These are phyloP conservation scores for Zizania palustris DNA, from an alignment of 202 grass and related monocot species.

Conservation along the genomic window DNA sequence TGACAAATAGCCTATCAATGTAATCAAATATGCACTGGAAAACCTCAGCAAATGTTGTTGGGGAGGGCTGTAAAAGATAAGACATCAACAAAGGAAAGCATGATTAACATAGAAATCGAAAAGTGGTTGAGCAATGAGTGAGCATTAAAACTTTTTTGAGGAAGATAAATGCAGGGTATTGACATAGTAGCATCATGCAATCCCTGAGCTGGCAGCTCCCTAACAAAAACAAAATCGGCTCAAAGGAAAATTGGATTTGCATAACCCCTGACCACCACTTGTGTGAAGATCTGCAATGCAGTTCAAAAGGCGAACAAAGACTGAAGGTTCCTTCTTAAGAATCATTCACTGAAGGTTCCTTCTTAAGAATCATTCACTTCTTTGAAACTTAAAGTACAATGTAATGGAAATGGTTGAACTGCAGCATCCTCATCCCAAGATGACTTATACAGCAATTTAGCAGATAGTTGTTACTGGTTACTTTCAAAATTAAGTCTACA, in stretches of 20 bases:
- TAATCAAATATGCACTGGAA: conserved; percentile 99
- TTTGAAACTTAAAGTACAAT: background rate
- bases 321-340: background rate
- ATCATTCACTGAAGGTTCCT: background rate
- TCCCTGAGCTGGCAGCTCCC: conserved; percentile 1
- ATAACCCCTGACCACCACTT: background rate
- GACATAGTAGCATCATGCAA: background rate
- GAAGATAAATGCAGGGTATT: conserved; percentile 4
- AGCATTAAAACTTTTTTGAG: background rate
- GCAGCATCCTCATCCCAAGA: conserved; percentile 3
- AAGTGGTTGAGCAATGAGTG: conserved; percentile 2
- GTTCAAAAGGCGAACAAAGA: background rate
- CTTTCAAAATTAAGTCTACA: background rate
- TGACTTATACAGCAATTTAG: background rate
- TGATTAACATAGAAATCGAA: conserved; percentile 13
- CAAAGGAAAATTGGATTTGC: background rate
- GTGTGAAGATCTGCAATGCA: background rate
- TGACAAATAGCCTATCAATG: conserved; percentile 88
- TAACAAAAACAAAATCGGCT: conserved; percentile 5
- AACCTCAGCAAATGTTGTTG: conserved; percentile 87
- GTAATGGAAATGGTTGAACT: no score
- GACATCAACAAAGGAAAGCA: conserved; percentile 28
- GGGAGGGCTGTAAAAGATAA: conserved; percentile 69
- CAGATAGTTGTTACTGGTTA: background rate
- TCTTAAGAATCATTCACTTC: no score